These are phyloP conservation scores for Kodamaea arcana DNA, from an alignment of 1,139 yeast genomes.

Conservation along the genomic window DNA sequence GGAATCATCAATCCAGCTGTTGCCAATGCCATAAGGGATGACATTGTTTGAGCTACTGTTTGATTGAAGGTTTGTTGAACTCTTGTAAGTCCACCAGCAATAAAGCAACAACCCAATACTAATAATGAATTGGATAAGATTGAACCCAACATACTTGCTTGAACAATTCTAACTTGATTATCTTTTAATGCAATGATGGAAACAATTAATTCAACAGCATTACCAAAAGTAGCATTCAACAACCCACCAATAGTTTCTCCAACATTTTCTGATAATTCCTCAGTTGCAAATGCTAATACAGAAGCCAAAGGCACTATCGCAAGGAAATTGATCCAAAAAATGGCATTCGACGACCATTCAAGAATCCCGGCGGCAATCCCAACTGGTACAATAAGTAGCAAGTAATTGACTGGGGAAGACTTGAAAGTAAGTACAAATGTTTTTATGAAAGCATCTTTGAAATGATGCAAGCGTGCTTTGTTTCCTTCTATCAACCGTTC, in stretches of 20 bases:
- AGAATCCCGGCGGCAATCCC: slow-evolving; percentile 73
- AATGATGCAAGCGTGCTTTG: slow-evolving; percentile 3
- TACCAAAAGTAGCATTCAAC: slow-evolving; percentile 93
- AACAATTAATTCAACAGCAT: slow-evolving; percentile 85
- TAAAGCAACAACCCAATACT: slow-evolving; percentile 92
- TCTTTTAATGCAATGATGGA: slow-evolving; percentile 82
- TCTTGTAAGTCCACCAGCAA: slow-evolving; percentile 87
- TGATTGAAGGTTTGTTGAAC: slow-evolving; percentile 87
- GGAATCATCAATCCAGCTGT: slow-evolving; percentile 87
- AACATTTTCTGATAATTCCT: slow-evolving; percentile 79
- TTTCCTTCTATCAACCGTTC: slow-evolving; percentile 3
- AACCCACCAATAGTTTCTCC: slow-evolving; percentile 91
- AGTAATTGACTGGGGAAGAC: slow-evolving; percentile 73
- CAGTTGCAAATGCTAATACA: slow-evolving; percentile 85
- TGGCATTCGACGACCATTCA: slow-evolving; percentile 52
- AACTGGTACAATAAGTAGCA: slow-evolving; percentile 79
- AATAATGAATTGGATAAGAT: slow-evolving; percentile 80
- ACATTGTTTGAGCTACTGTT: slow-evolving; percentile 97
- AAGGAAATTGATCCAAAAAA: slow-evolving; percentile 74
- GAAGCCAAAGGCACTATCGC: slow-evolving; percentile 95
- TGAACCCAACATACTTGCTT: slow-evolving; percentile 95
- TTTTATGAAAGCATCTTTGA: slow-evolving; percentile 5
- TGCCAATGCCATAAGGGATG: slow-evolving; percentile 86
- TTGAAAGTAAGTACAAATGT: slow-evolving; percentile 32
- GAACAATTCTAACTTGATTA: slow-evolving; percentile 89